Base-by-base conservation (phyloP, 2,329 filamentous ascomycete genomes). In the Fusarium verrucosum region DNA sequence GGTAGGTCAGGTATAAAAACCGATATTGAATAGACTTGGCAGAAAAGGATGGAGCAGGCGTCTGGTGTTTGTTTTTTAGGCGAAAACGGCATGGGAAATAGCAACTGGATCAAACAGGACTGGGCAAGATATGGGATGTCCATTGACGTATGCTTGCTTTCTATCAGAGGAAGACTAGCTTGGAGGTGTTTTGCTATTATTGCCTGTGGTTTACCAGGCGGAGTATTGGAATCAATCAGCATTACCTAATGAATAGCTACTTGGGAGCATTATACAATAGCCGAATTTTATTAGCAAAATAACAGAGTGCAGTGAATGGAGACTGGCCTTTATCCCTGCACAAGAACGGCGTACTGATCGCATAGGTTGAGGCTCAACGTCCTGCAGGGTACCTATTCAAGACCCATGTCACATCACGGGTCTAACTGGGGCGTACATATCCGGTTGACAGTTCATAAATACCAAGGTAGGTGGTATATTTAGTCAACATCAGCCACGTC, bases 81-180 rank as follows among this genome's bases (percentile, higher is more conserved):
- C n/a, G 16, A 37, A 40, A 44, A 17, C 22, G n/a, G 19, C 33
- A 28, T 41, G 33, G 42, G 23, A 52, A 37, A 58, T 22, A 57
- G 46, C 45, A 63, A 49, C 37, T 41, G 56, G 44, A 47, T 30
- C 43, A 42, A 41, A 51, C 47, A 42, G 44, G 23, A 66, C 45
- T 63, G 40, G 36, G 40, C 16, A n/a, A 28, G 7, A 30, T 35
- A 25, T 26, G 19, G 23, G 7, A 30, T 35, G 28, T 26, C 43
- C 23, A 37, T 14, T 23, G 16, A 20, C 28, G 32, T 26, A 38
- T 30, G 46, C 23, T 43, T 16, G 30, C 20, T 47, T 6, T 16
- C 19, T 14, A 30, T 47, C 9, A 17, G 17, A 44, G 40, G 30
- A 17, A 25, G 22, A 23, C 25, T 23, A 25, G 40, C 43, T 20